Base-by-base conservation (phyloP, 805 yeast species). In the Blastobotrys parvus region DNA sequence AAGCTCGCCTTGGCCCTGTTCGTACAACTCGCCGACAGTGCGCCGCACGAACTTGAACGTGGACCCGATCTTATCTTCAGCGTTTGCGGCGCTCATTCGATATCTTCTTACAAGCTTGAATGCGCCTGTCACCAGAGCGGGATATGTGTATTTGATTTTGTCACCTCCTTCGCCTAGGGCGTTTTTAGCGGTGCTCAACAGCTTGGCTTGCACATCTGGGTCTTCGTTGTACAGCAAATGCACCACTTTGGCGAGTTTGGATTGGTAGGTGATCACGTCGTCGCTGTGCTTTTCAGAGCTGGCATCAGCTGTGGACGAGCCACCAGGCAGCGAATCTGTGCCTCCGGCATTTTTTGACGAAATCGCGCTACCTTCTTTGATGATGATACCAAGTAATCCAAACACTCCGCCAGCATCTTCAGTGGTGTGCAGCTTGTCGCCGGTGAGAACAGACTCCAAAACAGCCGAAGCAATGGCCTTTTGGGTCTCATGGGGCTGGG, bases 11-110 rank as follows among this genome's bases (percentile, higher is more conserved):
- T 53, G 47, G n/a, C 69, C 65, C 17, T 52, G 42, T 34, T 60
- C 46, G 50, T 71, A 52, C 30, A 90, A 62, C 50, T 86, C 95
- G 51, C 77, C 80, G 27, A 82, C 74, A 6, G 81, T 69, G 22
- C 80, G 70, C 8, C 90, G 79, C 7, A 83, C 63, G 52, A 80
- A 84, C 53, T 85, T 86, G 68, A 89, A 83, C n/a, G 79, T 66
- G 35, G 71, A 69, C 16, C 75, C 72, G 29, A 39, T 61, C 47
- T 45, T 59, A 49, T 35, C 62, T 46, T 32, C 54, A 50, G 37
- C 51, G 48, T 42, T 58, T 40, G 38, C n/a, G 29, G 42, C 55
- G 41, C 37, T 49, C 41, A 44, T 51, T 21, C 33, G 57, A 37
- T 70, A 66, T 38, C 71, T 67, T 52, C 84, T 73, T 22, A 84